These are phyloP conservation scores for Daldinia loculata DNA, from an alignment of 495 filamentous ascomycete species.

Conservation along the genomic window DNA sequence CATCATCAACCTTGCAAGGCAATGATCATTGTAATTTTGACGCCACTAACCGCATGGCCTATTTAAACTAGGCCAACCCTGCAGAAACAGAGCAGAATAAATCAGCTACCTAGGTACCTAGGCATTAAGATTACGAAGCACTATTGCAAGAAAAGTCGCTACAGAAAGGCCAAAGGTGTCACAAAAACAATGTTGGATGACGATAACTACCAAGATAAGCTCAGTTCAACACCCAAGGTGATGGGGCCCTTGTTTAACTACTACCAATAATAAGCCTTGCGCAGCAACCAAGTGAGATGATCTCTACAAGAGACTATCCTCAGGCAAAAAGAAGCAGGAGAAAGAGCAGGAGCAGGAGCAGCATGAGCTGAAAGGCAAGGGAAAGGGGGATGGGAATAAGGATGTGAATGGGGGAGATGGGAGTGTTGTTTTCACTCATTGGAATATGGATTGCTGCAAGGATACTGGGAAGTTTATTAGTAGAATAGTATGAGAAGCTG, in stretches of 20 bases:
- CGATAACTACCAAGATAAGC: background rate
- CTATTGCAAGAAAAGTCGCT: background rate
- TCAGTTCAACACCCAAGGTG: too few species aligned
- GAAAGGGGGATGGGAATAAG: background rate
- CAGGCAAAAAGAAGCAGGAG: background rate
- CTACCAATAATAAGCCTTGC: background rate
- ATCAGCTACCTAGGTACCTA: background rate
- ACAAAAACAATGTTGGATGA: background rate
- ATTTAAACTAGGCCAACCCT: background rate
- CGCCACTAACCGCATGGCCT: background rate
- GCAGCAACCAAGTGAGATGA: background rate
- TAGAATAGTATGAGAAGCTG: background rate
- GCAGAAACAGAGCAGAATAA: background rate
- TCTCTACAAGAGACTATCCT: background rate
- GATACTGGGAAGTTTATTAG: background rate
- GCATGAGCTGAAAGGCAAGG: background rate
- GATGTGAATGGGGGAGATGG: background rate
- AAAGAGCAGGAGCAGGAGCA: background rate
- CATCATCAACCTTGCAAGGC: background rate
- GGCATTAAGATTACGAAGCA: background rate
- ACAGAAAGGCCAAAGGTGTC: background rate
- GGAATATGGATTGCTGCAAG: background rate
- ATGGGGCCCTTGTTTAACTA: background rate
- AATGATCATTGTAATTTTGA: background rate
- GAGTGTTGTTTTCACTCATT: background rate